Percentiles rank a stretch among this genome's conserved stretches.
phyloP scores from a whole-genome alignment of 495 filamentous ascomycete species.

The Paragyromitra xinjiangensis region DNA sequence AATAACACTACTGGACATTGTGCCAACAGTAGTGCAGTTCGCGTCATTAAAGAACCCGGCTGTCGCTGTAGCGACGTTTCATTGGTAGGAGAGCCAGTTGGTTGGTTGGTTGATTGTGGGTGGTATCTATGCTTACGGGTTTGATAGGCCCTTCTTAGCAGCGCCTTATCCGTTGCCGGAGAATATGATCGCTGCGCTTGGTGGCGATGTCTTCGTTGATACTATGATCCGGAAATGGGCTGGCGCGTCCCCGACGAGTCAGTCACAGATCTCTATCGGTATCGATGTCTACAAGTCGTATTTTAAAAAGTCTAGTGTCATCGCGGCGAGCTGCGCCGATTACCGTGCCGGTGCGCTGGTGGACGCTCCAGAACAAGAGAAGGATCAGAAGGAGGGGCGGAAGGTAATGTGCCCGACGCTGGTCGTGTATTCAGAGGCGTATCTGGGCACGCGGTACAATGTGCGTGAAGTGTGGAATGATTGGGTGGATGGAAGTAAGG shows the following conservation, averaged over 20 bases:
- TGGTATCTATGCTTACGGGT: background rate
- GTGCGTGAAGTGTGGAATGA: constrained; percentile 62
- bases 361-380: constrained; percentile 61
- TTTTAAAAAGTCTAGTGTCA: constrained; percentile 60
- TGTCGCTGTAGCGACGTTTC: constrained; percentile 59
- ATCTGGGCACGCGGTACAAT: constrained; percentile 62
- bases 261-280: constrained; percentile 28
- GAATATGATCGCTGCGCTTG: constrained; percentile 61
- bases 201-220: constrained; percentile 59
- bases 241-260: constrained; percentile 30
- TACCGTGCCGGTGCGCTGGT: constrained; percentile 61
- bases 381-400: constrained; percentile 61
- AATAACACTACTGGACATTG: constrained; percentile 62
- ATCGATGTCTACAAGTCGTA: constrained; percentile 60
- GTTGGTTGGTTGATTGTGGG: background rate
- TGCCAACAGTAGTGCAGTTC: constrained; percentile 63
- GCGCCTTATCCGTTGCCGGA: constrained; percentile 60
- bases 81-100: constrained; percentile 59
- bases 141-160: constrained; percentile 60
- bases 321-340: constrained; percentile 62
- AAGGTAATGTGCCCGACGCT: constrained; percentile 61
- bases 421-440: constrained; percentile 61
- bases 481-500: constrained; percentile 59
- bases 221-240: constrained; percentile 57
- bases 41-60: constrained; percentile 52